phyloP scores from a whole-genome alignment of 1,284 basidiomycete species.

The Volvariella surrecta region DNA sequence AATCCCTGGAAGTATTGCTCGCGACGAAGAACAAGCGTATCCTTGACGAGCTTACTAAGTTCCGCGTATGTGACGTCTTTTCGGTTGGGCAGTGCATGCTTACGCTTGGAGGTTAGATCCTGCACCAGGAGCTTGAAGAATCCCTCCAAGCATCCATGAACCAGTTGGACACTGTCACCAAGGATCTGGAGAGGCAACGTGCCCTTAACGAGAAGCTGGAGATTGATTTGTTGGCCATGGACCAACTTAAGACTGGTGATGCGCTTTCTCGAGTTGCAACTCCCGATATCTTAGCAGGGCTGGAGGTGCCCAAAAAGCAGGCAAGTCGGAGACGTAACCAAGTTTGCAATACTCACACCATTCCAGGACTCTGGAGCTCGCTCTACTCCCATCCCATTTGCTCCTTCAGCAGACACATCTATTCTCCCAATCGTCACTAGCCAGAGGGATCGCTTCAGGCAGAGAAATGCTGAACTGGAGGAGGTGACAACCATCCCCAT shows the following conservation, averaged over 20 bases:
- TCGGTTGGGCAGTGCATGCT: conserved; percentile 1
- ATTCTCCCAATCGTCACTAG: conserved; percentile 95
- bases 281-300: conserved; percentile 53
- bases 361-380: conserved; percentile 36
- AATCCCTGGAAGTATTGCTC: conserved; percentile 84
- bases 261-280: conserved; percentile 22
- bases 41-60: conserved; percentile 89
- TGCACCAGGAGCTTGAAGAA: conserved; percentile 73
- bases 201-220: conserved; percentile 85
- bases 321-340: conserved; percentile 19
- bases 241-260: conserved; percentile 46
- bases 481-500: conserved; percentile 43
- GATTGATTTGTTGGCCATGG: conserved; percentile 80
- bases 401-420: conserved; percentile 75
- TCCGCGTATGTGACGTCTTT: conserved; percentile 49
- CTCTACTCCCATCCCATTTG: conserved; percentile 59
- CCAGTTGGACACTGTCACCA: conserved; percentile 48
- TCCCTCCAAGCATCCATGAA: conserved; percentile 53
- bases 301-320: conserved; percentile 61
- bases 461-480: conserved; percentile 93
- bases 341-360: conserved; percentile 5
- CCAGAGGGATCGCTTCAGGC: conserved; percentile 92
- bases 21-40: conserved; percentile 92
- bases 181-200: conserved; percentile 72
- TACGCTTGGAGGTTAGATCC: conserved; percentile 40